phyloP scores from a whole-genome alignment of 148 eudicot species.

The Nyssa sinensis region DNA sequence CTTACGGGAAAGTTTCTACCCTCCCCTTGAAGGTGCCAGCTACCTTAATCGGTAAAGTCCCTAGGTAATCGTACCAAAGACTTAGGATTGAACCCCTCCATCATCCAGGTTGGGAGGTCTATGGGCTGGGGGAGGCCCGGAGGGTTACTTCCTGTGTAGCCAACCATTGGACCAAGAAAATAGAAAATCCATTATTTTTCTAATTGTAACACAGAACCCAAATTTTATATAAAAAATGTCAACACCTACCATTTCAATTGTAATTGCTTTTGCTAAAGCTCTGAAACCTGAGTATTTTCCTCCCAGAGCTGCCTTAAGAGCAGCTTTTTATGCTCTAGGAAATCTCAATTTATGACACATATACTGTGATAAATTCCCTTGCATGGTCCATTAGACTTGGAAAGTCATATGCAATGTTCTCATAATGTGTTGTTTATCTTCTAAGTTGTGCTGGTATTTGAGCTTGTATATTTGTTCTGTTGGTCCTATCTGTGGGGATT shows the following conservation, averaged over 20 bases:
- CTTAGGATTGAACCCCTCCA: too few species aligned
- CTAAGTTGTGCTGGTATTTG: neutral
- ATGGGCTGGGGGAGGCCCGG: too few species aligned
- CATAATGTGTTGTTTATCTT: neutral
- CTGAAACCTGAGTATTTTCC: neutral
- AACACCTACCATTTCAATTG: neutral
- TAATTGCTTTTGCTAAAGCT: neutral
- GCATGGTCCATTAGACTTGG: neutral
- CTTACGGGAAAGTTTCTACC: neutral
- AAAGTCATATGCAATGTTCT: too few species aligned
- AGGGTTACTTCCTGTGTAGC: too few species aligned
- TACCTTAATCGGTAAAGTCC: too few species aligned
- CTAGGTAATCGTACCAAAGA: too few species aligned
- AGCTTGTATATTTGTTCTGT: neutral
- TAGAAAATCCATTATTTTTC: too few species aligned
- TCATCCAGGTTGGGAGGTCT: too few species aligned
- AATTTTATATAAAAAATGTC: neutral
- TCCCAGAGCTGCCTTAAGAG: neutral
- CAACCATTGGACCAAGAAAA: too few species aligned
- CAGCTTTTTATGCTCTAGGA: neutral
- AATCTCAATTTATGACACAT: neutral
- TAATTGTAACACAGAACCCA: too few species aligned
- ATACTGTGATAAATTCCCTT: neutral
- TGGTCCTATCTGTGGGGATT: neutral
- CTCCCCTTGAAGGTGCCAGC: too few species aligned